Conservation (phyloP, 2,329 filamentous ascomycete species). For the Mariannaea elegans region DNA sequence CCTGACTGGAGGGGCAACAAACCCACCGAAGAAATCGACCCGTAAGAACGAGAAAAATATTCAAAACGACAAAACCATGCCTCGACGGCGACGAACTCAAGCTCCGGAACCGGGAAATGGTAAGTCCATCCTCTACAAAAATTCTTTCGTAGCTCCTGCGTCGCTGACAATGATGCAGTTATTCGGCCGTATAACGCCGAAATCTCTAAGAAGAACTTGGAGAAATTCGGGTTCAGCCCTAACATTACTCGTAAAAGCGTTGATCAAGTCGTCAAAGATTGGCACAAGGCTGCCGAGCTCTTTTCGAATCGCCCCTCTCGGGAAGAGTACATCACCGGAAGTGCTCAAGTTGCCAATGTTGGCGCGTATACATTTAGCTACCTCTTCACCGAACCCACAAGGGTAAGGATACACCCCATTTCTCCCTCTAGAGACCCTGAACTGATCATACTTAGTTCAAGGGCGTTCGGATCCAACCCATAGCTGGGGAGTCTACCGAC, state of each 20-base stretch:
- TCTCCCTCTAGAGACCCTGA: not conserved
- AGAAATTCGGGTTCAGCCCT: not conserved
- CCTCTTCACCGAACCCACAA: not conserved
- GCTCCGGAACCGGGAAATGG: not conserved
- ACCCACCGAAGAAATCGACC: not conserved
- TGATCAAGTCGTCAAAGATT: not conserved
- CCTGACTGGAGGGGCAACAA: not conserved
- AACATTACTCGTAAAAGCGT: not conserved
- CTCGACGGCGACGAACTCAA: not conserved
- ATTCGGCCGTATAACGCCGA: not conserved
- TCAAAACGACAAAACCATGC: not conserved
- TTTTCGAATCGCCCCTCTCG: constrained; percentile 1
- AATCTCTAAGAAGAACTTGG: not conserved
- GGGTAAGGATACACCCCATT: not conserved
- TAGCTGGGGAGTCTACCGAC: not conserved
- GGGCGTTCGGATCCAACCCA: no score
- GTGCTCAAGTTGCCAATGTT: not conserved
- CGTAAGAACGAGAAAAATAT: no score
- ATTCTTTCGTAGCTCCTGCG: no score
- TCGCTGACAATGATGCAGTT: not conserved
- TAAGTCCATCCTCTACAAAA: not conserved
- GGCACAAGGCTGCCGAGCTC: not conserved
- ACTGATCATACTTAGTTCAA: not conserved
- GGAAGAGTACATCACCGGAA: not conserved
- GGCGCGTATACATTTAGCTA: constrained; percentile 7